Conservation (phyloP, 1,139 yeast genomes). For the Candida freyschussii region DNA sequence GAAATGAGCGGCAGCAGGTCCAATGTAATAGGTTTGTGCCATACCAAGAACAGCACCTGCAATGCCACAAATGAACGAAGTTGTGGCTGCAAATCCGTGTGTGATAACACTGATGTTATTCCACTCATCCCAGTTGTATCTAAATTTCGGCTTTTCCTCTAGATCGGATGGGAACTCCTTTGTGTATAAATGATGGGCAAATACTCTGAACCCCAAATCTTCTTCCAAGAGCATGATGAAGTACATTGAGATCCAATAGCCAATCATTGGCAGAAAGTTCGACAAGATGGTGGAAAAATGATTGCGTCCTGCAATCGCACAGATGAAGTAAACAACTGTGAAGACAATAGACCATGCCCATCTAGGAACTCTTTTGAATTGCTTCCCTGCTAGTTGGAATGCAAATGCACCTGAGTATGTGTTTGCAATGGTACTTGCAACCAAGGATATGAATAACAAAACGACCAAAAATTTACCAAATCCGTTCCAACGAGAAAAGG, state of each 20-base stretch:
- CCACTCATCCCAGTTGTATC: constrained; percentile 39
- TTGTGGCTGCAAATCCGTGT: constrained; percentile 58
- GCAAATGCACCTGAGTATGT: constrained; percentile 83
- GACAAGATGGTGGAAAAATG: constrained; percentile 71
- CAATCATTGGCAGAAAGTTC: constrained; percentile 89
- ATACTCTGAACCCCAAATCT: constrained; percentile 61
- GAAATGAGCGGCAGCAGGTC: constrained; percentile 56
- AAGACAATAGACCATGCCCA: constrained; percentile 71
- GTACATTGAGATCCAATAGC: constrained; percentile 89
- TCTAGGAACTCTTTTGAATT: constrained; percentile 65
- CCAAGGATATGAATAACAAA: constrained; percentile 63
- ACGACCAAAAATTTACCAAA: constrained; percentile 75
- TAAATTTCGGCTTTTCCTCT: constrained; percentile 16
- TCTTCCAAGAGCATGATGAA: constrained; percentile 69
- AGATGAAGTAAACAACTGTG: constrained; percentile 61
- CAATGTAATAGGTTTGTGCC: constrained; percentile 75
- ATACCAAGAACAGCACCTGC: constrained; percentile 79
- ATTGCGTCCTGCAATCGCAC: constrained; percentile 73
- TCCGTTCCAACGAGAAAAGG: constrained; percentile 72
- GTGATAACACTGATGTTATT: constrained; percentile 52
- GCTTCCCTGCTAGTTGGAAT: constrained; percentile 62
- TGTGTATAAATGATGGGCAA: constrained; percentile 45
- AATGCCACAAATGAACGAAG: constrained; percentile 57
- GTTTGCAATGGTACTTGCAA: constrained; percentile 76
- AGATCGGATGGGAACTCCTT: constrained; percentile 42